Percentiles rank a stretch among this genome's conserved stretches.
These are phyloP conservation scores for Perkinsus olseni DNA, from an alignment of 169 alveolate species.

Conservation along the genomic window DNA sequence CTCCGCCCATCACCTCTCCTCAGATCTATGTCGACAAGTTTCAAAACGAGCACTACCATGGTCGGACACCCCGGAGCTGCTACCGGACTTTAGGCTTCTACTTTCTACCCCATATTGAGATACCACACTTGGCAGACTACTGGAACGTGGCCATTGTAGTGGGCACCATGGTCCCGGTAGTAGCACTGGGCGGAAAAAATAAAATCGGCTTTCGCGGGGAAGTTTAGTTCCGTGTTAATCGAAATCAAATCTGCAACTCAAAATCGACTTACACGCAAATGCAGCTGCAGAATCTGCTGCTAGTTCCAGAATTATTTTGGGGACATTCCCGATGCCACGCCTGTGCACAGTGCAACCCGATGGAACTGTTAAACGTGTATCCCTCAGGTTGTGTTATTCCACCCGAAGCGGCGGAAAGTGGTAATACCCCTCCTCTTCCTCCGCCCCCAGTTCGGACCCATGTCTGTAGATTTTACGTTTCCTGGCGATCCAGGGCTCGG, in stretches of 20 bases:
- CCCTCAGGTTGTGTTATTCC: background rate
- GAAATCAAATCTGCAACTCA: no score
- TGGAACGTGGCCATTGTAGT: background rate
- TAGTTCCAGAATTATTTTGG: no score
- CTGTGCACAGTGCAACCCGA: no score
- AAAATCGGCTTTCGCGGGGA: no score
- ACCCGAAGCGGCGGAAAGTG: background rate
- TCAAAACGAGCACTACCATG: background rate
- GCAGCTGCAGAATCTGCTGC: no score
- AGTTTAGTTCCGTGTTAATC: no score
- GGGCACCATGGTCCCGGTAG: background rate
- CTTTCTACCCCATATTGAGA: background rate
- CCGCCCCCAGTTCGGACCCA: no score
- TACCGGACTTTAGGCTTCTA: background rate
- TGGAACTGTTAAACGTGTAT: background rate
- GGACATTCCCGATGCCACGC: no score
- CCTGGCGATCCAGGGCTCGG: constrained; percentile 1
- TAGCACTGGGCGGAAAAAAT: background rate
- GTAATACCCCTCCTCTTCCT: background rate
- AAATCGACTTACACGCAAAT: no score
- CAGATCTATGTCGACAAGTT: background rate
- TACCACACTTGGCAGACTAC: background rate
- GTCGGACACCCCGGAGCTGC: background rate
- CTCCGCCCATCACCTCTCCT: background rate
- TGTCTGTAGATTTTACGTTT: background rate